phyloP scores from a whole-genome alignment of 2,329 filamentous ascomycete species.

The Grosmannia clavigera region DNA sequence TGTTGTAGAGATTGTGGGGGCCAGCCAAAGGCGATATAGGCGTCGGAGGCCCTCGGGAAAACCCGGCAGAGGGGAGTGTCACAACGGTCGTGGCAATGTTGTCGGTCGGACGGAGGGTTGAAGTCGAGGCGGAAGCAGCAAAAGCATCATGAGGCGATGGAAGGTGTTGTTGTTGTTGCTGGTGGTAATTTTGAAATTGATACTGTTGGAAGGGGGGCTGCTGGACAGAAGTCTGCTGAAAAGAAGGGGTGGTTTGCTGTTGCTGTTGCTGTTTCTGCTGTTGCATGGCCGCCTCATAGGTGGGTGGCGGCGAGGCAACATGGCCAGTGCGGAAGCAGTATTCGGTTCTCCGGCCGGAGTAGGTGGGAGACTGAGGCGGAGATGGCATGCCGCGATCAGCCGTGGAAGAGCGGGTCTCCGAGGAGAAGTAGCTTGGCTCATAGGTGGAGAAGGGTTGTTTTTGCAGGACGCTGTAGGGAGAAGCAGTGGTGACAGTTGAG shows the following conservation, averaged over 20 bases:
- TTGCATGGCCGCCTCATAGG: not conserved
- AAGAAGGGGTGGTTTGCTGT: not conserved
- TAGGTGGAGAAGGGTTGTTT: constrained; percentile 2
- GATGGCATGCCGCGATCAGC: constrained; percentile 6
- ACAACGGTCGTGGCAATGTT: constrained; percentile 8
- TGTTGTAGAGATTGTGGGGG: not conserved
- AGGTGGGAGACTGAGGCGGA: constrained; percentile 11
- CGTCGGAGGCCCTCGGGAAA: constrained; percentile 4
- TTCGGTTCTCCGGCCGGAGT: not conserved
- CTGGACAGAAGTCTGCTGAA: not conserved
- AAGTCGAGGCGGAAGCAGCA: not conserved
- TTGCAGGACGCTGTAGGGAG: not conserved
- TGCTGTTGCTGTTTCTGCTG: not conserved
- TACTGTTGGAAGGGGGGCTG: not conserved
- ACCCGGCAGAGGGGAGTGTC: constrained; percentile 3
- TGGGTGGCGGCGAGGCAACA: not conserved
- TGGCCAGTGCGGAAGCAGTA: not conserved
- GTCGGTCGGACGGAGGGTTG: not conserved
- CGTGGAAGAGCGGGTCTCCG: not conserved
- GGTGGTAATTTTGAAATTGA: not conserved
- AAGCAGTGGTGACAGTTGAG: not conserved
- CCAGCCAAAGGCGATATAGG: not conserved
- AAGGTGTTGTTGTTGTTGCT: not conserved
- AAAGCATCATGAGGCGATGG: not conserved
- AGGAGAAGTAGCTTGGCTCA: constrained; percentile 9